A percentile compares a stretch with the other conserved stretches of the same genome.
phyloP scores from a whole-genome alignment of 257 asterid genomes.

The Nemophila menziesii region DNA sequence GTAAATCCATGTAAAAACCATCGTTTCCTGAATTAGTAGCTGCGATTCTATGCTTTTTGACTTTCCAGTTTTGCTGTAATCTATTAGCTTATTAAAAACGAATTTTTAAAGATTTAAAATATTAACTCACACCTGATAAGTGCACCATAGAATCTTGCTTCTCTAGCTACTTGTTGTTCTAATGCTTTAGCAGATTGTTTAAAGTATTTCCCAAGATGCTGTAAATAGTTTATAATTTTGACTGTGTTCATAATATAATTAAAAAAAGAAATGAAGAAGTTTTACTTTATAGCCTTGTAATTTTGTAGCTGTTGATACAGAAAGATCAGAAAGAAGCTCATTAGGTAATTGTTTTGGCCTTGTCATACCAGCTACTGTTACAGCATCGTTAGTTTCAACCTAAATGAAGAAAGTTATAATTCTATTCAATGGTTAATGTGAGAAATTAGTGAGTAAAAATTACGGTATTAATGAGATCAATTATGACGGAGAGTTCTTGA shows the following conservation, averaged over 20 bases:
- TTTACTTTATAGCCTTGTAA: slow-evolving; percentile 85
- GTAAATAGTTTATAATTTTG: slow-evolving; percentile 14
- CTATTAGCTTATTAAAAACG: slow-evolving; percentile 34
- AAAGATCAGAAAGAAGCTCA: slow-evolving; percentile 83
- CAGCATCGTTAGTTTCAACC: slow-evolving; percentile 95
- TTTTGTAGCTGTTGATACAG: slow-evolving; percentile 90
- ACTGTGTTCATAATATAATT: not conserved
- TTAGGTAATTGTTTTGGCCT: slow-evolving; percentile 81
- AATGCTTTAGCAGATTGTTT: slow-evolving; percentile 89
- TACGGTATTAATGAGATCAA: slow-evolving; percentile 89
- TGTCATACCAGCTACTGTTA: slow-evolving; percentile 94
- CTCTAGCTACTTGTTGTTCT: slow-evolving; percentile 77
- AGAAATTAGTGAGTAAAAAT: slow-evolving; percentile 4
- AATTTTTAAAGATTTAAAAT: no score
- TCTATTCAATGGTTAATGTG: not conserved
- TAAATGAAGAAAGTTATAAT: slow-evolving; percentile 13
- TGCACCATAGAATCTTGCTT: slow-evolving; percentile 97
- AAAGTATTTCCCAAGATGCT: slow-evolving; percentile 92
- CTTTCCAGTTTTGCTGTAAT: slow-evolving; percentile 98
- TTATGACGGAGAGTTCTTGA: slow-evolving; percentile 90
- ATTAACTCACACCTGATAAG: slow-evolving; percentile 59
- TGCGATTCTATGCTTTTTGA: slow-evolving; percentile 71
- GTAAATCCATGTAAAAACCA: slow-evolving; percentile 85
- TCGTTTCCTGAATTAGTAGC: slow-evolving; percentile 96
- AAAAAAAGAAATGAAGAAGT: not conserved